Evolutionary conservation across 495 filamentous ascomycete genomes (phyloP), one percentile per base, ranked within the genome.

Genomic region (Annulohypoxylon moriforme): DNA sequence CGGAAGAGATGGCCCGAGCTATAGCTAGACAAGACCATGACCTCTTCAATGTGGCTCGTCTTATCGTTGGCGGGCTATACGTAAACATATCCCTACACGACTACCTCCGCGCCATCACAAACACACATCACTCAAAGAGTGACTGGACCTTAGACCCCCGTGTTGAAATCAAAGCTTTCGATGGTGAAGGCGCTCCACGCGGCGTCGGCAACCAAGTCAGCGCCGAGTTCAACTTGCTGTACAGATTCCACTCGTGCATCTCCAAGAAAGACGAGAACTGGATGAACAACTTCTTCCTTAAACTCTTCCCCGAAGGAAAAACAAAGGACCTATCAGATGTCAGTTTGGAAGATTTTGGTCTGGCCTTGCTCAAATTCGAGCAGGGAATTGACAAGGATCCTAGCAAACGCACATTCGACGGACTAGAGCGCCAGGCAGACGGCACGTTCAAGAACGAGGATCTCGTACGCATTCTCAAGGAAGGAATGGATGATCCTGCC

Each of bases 61-160:
- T 94, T 68, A 86, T 94, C 67, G 90, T 87, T 16, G 91, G 90
- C 65, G 92, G 92, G 62, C 82, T 94, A 3, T 94, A 92, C 76
- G 89, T 92, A 69, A 92, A 94, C 79, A 91, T 93, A 64, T 85
- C 88, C 36, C 77, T 95, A 52, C 88, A 90, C 68, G 92, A 96
- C 77, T 96, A 96, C 77, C 82, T 94, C 49, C 87, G 92, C 53
- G 91, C 91, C 22, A 93, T 96, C 71, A 85, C 93, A 76, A 93
- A 92, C 76, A 80, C 92, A 53, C 92, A 94, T 79, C 83, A 88
- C 69, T 86, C 83, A 42, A 87, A 89, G 72, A 88, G 87, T 20
- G 90, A 90, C 13, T 96, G 92, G 91, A 92, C 90, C 38, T 82
- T 95, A 59, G 91, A 92, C 72, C 92, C 91, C 25, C 86, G 91